These are phyloP conservation scores for Calocera cornea DNA, from an alignment of 768 basidiomycete genomes.

Conservation along the genomic window DNA sequence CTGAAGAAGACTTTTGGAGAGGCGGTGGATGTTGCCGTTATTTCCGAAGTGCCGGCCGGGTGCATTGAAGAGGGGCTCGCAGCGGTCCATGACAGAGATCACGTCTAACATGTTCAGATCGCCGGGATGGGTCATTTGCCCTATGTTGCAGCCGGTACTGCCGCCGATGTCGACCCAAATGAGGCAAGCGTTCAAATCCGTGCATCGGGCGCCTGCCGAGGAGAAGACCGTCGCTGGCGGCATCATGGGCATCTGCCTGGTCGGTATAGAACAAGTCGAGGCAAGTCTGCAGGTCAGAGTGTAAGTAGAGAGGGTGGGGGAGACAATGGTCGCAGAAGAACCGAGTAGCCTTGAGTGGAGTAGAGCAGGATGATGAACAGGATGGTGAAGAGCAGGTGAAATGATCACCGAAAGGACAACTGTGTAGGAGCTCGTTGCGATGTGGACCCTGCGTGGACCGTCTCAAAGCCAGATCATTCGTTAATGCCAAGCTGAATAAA, in stretches of 20 bases:
- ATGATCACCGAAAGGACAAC: conserved; percentile 8
- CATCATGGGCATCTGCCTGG: conserved; percentile 61
- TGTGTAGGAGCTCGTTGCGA: conserved; percentile 10
- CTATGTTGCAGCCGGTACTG: conserved; percentile 62
- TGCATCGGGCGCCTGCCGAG: conserved; percentile 59
- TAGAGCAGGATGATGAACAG: conserved; percentile 9
- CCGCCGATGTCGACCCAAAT: conserved; percentile 73
- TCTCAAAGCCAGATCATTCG: too few relatives aligned
- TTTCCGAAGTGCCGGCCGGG: conserved; percentile 52
- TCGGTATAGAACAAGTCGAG: conserved; percentile 44
- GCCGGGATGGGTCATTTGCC: conserved; percentile 51
- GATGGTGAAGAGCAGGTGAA: conserved; percentile 9
- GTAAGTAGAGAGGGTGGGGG: conserved; percentile 23
- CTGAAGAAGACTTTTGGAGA: conserved; percentile 53
- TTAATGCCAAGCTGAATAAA: too few relatives aligned
- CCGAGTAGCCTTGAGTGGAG: conserved; percentile 10
- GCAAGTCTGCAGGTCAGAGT: conserved; percentile 20
- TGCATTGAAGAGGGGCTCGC: conserved; percentile 54
- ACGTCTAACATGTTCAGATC: conserved; percentile 48
- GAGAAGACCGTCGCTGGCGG: conserved; percentile 45
- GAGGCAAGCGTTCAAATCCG: conserved; percentile 33
- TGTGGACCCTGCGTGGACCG: too few relatives aligned
- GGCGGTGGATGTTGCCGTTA: conserved; percentile 60
- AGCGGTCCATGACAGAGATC: conserved; percentile 60
- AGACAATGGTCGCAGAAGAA: conserved; percentile 27